Evolutionary conservation across 2,329 filamentous ascomycete species (phyloP), one percentile per base, ranked within the genome.

Genomic region (Fusarium poae): DNA sequence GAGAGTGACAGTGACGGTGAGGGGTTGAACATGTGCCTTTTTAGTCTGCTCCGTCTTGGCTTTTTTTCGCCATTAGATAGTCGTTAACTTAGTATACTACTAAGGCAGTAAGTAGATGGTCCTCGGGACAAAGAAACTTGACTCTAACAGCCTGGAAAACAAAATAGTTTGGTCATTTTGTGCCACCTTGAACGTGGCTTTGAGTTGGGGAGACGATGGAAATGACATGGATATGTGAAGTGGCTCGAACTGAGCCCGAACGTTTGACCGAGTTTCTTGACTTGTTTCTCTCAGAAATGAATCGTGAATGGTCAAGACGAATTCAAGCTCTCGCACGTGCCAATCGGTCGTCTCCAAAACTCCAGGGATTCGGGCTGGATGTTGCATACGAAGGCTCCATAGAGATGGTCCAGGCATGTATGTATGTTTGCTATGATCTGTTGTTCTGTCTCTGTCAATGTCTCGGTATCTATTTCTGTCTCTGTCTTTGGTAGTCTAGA

Each of bases 311-410:
- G 50, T 46, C 27, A 23, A 45, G 57, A 39, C 42, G 56, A 42
- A 52, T 61, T 63, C 70, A 66, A 72, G 68, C 61, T 70, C 67
- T 67, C 59, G 68, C 68, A 73, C 71, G 68, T 73, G 71, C 71
- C 71, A 72, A 58, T 57, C 46, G 62, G 48, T 65, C 59, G 61
- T 44, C 62, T 65, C 46, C 30, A 64, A 59, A 32, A 37, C 21
- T 57, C 44, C 59, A 65, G 46, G 62, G 60, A 52, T 65, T 54
- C 45, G 53, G 23, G 21, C 43, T 51, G 52, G 32, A 58, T 51
- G 48, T 51, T 51, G 20, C 48, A 51, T 67, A 51, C 51, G 60
- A 66, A 43, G 65, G 65, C 30, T 40, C 23, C 29, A 20, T 29
- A 30, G 25, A 27, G 16, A 16, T 35, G 32, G 29, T 13, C 18